phyloP scores from a whole-genome alignment of 306 rosid species.

The Cicer yamashitae region DNA sequence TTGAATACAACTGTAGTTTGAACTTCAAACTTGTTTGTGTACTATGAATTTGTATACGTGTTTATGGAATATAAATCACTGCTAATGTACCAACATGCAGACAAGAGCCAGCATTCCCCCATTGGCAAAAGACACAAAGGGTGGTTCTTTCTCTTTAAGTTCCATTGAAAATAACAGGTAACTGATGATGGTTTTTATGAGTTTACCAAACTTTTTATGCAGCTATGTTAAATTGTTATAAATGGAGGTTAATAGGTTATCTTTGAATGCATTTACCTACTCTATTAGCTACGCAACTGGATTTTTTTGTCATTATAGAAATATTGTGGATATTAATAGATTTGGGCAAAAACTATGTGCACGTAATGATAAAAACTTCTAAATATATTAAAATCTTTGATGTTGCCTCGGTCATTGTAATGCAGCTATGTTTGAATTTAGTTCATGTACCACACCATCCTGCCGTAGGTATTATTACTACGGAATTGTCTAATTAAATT shows the following conservation, averaged over 20 bases:
- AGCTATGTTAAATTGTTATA: slow-evolving; percentile 13
- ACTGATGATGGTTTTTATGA: slow-evolving; percentile 25
- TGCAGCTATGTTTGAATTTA: slow-evolving; percentile 17
- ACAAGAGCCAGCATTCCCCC: background rate
- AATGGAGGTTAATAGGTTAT: slow-evolving; percentile 21
- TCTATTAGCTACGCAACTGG: slow-evolving; percentile 14
- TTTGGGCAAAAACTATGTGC: background rate
- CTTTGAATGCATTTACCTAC: slow-evolving; percentile 2
- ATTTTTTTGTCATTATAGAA: slow-evolving; percentile 23
- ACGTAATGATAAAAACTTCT: slow-evolving; percentile 1
- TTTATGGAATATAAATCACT: slow-evolving; percentile 41
- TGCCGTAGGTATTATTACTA: background rate
- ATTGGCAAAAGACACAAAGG: slow-evolving; percentile 34
- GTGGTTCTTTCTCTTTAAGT: slow-evolving; percentile 32
- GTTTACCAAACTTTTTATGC: slow-evolving; percentile 25
- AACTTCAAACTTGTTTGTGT: slow-evolving; percentile 32
- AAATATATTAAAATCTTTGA: background rate
- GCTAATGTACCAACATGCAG: slow-evolving; percentile 35
- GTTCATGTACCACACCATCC: background rate
- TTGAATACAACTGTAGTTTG: slow-evolving; percentile 33
- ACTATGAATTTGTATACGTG: slow-evolving; percentile 7
- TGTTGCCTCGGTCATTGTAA: background rate
- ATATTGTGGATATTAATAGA: slow-evolving; percentile 9
- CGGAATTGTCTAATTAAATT: slow-evolving; percentile 4
- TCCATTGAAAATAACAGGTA: slow-evolving; percentile 11